Base-by-base conservation (phyloP, 2,329 filamentous ascomycete species). In the Talaromyces sp. region DNA sequence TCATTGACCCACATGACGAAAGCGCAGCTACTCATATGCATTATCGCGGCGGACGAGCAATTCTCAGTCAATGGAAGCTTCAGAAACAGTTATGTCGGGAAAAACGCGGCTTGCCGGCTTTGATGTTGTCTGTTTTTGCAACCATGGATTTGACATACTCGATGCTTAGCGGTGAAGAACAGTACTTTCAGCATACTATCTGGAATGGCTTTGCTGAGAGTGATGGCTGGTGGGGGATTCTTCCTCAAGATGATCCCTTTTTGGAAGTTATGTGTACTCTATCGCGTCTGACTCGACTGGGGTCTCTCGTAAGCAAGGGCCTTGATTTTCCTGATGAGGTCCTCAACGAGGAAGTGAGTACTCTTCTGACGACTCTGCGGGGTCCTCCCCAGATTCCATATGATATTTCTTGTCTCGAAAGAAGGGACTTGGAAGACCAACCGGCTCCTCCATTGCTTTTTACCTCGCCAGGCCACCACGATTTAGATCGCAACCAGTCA, bases 111-210 rank as follows among this genome's bases (percentile, higher is more conserved):
- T 60, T 69, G 10, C 61, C 60, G 16, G 62, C 65, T 30, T 52
- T 80, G 65, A 75, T 81, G 53, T 61, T 80, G 6, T 79, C 78
- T 0, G 77, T 79, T 55, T 81, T 80, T 53, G 73, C 73, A 2
- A 79, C 78, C 0, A 75, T 77, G 59, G 78, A 81, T 60, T 69
- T 81, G 9, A 80, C 77, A 0, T 74, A 77, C 9, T 71, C 78
- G 1, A 65, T 81, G 60, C 68, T 80, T 0, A 77, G 74, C 18
- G 77, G 76, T 0, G 69, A 70, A 18, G 63, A 69, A 4, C 77
- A 78, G 0, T 76, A 73, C 8, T 79, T 79, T 7, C 68, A 74
- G 1, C 70, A 74, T 0, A 65, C 67, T 0, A 71, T 74, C 2
- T 81, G 78, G 78, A 67, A 72, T 33, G 68, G 70, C 3, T 76